These are phyloP conservation scores for Xylaria sp. DNA, from an alignment of 2,329 filamentous ascomycete genomes.

Conservation along the genomic window DNA sequence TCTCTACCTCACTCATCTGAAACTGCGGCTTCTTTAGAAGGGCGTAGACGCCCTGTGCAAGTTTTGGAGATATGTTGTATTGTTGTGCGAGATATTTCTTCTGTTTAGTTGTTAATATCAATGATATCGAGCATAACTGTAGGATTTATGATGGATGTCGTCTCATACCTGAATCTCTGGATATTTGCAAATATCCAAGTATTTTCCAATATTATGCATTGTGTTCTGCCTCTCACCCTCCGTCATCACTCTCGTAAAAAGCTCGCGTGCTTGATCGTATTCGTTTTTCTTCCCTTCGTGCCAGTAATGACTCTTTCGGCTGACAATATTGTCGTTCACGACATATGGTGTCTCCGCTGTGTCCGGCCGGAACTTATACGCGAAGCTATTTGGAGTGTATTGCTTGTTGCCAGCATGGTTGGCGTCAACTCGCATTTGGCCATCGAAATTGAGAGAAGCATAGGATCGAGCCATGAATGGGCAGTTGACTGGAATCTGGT, in stretches of 20 bases:
- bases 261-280: constrained; percentile 61
- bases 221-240: constrained; percentile 56
- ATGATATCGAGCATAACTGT: not conserved
- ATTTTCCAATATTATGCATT: constrained; percentile 60
- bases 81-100: constrained; percentile 11
- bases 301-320: constrained; percentile 64
- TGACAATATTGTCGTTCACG: constrained; percentile 60
- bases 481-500: constrained; percentile 58
- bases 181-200: constrained; percentile 56
- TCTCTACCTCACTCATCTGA: constrained; percentile 32
- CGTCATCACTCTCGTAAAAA: constrained; percentile 61
- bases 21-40: constrained; percentile 33
- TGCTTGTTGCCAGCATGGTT: constrained; percentile 60
- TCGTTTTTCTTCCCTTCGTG: constrained; percentile 64
- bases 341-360: constrained; percentile 60
- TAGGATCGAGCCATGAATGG: constrained; percentile 57
- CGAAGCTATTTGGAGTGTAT: constrained; percentile 63
- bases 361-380: constrained; percentile 62
- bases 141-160: not conserved
- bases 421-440: constrained; percentile 58
- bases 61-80: constrained; percentile 12
- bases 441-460: constrained; percentile 61
- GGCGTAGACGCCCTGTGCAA: constrained; percentile 25
- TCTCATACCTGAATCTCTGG: constrained; percentile 53
- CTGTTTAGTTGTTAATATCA: not conserved